phyloP scores from a whole-genome alignment of 2,329 filamentous ascomycete species.

The Apiospora hydei region DNA sequence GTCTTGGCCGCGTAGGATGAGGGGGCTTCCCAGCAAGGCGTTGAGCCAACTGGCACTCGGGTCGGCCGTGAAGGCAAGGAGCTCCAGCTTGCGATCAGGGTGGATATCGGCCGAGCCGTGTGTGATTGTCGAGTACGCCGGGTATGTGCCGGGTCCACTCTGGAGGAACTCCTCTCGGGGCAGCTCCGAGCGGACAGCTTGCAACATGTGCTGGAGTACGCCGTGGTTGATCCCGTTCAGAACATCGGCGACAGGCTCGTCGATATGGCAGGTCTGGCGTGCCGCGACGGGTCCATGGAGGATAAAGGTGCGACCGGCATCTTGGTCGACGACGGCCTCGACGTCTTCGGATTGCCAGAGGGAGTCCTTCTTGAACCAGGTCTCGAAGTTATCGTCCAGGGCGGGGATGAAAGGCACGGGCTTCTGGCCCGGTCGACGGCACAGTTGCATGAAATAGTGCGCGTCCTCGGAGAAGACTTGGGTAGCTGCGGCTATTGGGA shows the following conservation, averaged over 20 bases:
- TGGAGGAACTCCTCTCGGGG: constrained; percentile 75
- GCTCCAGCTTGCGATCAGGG: constrained; percentile 50
- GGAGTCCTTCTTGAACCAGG: constrained; percentile 50
- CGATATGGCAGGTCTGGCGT: constrained; percentile 32
- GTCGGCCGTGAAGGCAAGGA: constrained; percentile 10
- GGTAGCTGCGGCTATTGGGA: constrained; percentile 30
- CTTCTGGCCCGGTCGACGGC: constrained; percentile 41
- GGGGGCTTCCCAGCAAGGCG: constrained; percentile 24
- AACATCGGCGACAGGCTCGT: constrained; percentile 40
- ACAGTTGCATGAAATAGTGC: constrained; percentile 41
- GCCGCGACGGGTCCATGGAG: constrained; percentile 46
- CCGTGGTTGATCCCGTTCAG: constrained; percentile 36
- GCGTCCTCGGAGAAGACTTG: constrained; percentile 35
- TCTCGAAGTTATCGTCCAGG: constrained; percentile 46
- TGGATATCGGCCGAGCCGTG: not conserved
- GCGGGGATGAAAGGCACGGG: constrained; percentile 45
- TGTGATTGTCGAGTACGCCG: not conserved
- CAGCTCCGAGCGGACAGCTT: constrained; percentile 44
- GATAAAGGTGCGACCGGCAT: constrained; percentile 44
- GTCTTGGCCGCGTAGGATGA: constrained; percentile 25
- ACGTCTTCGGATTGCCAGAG: constrained; percentile 48
- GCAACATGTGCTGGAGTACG: constrained; percentile 28
- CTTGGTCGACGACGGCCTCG: constrained; percentile 44
- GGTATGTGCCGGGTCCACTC: not conserved
- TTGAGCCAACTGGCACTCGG: constrained; percentile 24